Evolutionary conservation across 371 early-diverging fungal species (phyloP), one percentile per base, ranked within the genome.

Genomic region (Mortierella sp.): DNA sequence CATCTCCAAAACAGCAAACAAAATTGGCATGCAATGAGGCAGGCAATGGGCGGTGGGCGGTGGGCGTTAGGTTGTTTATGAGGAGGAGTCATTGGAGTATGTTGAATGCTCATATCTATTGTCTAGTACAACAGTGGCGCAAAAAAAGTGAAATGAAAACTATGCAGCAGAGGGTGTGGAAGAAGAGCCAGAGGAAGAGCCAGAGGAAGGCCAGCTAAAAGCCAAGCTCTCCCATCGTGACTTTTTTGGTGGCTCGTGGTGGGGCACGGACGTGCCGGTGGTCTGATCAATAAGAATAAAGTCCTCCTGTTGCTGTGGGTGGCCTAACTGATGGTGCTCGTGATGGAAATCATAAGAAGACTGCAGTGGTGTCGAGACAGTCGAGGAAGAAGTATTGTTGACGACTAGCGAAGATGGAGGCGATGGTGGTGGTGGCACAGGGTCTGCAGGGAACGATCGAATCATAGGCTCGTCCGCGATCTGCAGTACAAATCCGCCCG

Each of bases 281-380:
- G 46, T 63, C 32, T 84, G 81, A 27, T 84, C 84, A 75, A 84
- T 74, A n/a, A 84, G 63, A 41, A 84, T 68, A 72, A 75, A 84
- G 24, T 78, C 81, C 4, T 81, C 74, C 35, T 78, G 65, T 1
- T 49, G 70, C 27, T 81, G 74, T 27, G 81, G 74, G 35, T 84
- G 81, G 3, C 81, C 84, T 38, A 80, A 48, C 24, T 80, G 75
- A 54, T 84, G 84, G 54, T 84, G 81, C 65, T 84, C 78, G 49
- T 81, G 81, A 55, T 84, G 84, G 49, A 74, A 84, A 46, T 84
- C 84, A 43, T 84, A 84, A 4, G 84, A 84, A 5, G 84, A 81
- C 60, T 84, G 84, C n/a, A 81, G 32, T 0, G 74, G 46, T 12
- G 79, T 7, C 6, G 18, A 8, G 58, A 3, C 35, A 55, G 43